Percentiles rank a stretch among this genome's conserved stretches.
These are phyloP conservation scores for Umbellularia californica DNA, from an alignment of 164 flowering plant species.

Conservation along the genomic window DNA sequence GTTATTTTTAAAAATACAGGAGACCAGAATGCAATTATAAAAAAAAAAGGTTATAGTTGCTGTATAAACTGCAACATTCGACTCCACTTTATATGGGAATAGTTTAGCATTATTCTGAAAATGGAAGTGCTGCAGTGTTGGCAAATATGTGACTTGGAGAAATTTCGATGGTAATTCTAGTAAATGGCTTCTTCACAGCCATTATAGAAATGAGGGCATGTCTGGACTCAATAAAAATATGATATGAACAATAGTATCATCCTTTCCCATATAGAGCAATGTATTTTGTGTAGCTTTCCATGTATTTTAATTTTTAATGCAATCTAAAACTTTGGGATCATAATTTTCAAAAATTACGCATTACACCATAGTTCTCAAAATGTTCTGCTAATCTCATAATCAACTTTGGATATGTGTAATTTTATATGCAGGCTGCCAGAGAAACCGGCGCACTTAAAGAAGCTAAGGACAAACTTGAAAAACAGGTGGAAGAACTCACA, in stretches of 20 bases:
- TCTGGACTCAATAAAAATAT: not conserved
- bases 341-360: not conserved
- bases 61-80: too few species aligned
- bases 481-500: constrained; percentile 83
- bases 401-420: not conserved
- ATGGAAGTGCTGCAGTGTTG: too few species aligned
- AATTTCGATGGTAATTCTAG: not conserved
- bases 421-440: constrained; percentile 63
- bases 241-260: not conserved
- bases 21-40: too few species aligned
- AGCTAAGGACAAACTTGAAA: constrained; percentile 93
- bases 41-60: too few species aligned
- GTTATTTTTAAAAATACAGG: too few species aligned
- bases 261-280: not conserved
- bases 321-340: not conserved
- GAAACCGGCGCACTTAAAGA: constrained; percentile 96
- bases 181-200: not conserved
- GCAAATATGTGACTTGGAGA: not conserved
- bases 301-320: too few species aligned
- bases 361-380: not conserved
- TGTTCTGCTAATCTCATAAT: not conserved
- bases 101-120: too few species aligned
- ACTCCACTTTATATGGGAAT: too few species aligned
- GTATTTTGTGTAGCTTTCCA: not conserved
- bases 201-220: not conserved